A percentile compares a stretch with the other conserved stretches of the same genome.
These are phyloP conservation scores for Dendryphion nanum DNA, from an alignment of 2,329 filamentous ascomycete genomes.

Conservation along the genomic window DNA sequence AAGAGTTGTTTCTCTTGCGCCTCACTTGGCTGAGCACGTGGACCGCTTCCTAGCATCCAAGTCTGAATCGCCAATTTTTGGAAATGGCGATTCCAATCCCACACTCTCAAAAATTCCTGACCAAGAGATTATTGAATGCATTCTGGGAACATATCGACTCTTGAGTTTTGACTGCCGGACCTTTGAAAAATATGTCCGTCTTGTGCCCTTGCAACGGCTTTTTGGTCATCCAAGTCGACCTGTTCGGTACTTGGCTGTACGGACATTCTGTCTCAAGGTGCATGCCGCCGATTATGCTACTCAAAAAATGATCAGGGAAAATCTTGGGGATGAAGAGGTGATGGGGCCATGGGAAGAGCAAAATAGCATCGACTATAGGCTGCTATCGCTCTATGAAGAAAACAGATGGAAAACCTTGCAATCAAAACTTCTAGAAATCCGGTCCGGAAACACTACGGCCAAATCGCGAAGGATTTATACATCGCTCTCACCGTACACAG, in stretches of 20 bases:
- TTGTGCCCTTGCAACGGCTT: slow-evolving; percentile 66
- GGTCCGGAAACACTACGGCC: slow-evolving; percentile 1
- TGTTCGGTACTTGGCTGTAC: slow-evolving; percentile 77
- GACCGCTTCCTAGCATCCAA: slow-evolving; percentile 47
- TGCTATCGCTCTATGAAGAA: slow-evolving; percentile 65
- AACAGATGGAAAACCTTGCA: slow-evolving; percentile 46
- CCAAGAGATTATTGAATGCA: slow-evolving; percentile 10
- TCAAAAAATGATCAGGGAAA: slow-evolving; percentile 66
- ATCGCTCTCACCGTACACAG: slow-evolving; percentile 27
- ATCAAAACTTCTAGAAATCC: slow-evolving; percentile 8
- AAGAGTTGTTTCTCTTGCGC: slow-evolving; percentile 76
- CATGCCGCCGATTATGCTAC: slow-evolving; percentile 76
- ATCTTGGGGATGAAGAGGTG: slow-evolving; percentile 64
- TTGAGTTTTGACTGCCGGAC: slow-evolving; percentile 70
- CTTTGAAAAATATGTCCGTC: slow-evolving; percentile 65
- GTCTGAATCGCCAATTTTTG: slow-evolving; percentile 24
- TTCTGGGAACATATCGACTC: slow-evolving; percentile 75
- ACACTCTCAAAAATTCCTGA: neutral
- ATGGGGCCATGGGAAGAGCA: slow-evolving; percentile 73
- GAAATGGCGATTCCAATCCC: slow-evolving; percentile 4
- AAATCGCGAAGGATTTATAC: neutral
- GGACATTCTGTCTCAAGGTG: slow-evolving; percentile 76
- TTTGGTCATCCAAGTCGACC: slow-evolving; percentile 59
- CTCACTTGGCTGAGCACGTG: slow-evolving; percentile 73
- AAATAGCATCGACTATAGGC: slow-evolving; percentile 70